Base-by-base conservation (phyloP, 331 rosid species). In the Acacia pycnantha region DNA sequence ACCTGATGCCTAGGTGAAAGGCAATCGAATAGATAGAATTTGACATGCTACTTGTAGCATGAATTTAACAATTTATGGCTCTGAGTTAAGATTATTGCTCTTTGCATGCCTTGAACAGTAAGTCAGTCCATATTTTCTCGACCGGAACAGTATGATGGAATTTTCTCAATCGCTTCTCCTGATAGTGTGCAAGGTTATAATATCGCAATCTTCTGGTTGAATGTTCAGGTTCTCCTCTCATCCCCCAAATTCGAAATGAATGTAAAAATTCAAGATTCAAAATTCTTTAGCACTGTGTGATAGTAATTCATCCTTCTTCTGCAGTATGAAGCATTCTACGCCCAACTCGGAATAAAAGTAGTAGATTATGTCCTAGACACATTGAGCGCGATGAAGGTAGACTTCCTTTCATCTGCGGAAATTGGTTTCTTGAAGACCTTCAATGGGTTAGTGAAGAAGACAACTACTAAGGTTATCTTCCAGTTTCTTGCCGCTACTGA, bases 291-390 rank as follows among this genome's bases (percentile, higher is more conserved):
- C 71, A 70, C 35, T 53, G 41, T 51, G 40, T 14, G 44, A 70
- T 11, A 41, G 51, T n/a, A 41, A 41, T 11, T 18, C 51, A 56
- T 73, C 78, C 15, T 83, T 50, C 70, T 82, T 53, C 67, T 85
- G 84, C 94, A 96, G 99, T 76, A 91, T 51, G 95, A 86, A 76
- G 71, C 80, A 53, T 91, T 96, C 85, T 96, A 91, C 82, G 53
- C 19, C 48, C 76, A 92, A 56, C 78, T 76, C 7, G 88, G 88
- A 56, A 47, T 88, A 78, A 65, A 80, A 31, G 50, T 81, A 31
- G 56, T 29, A 33, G 80, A 86, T 9, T 84, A 12, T 70, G 78
- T 91, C 64, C 79, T 86, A 13, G 86, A 79, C 4, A 47, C 86
- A 18, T 1, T 85, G 82, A 79, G 3, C 37, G 0, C 0, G 11